Base-by-base conservation (phyloP, 2,329 filamentous ascomycete genomes). In the Cadophora malorum region DNA sequence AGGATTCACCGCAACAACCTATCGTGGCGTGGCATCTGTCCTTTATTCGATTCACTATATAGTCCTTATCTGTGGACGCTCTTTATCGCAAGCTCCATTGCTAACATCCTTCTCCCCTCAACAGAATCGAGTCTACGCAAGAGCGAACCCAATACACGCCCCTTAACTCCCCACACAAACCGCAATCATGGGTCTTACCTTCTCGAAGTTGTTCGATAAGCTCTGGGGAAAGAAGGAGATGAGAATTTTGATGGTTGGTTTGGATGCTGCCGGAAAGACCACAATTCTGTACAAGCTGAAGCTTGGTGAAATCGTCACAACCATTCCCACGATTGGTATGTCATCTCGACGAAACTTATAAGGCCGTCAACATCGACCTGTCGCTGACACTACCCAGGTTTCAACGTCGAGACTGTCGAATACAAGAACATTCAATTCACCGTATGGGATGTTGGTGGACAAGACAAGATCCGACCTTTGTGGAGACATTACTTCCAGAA, bases 391-490 rank as follows among this genome's bases (percentile, higher is more conserved):
- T 53, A 41, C 71, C 49, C 74, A 94, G 92, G 96, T 79, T 99
- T 99, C 91, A 99, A 99, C 86, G 96, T 99, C 82, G 96, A 99
- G 89, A 98, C 96, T 66, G 96, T 99, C 82, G 94, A 97, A 82
- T 98, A 98, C 88, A 97, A 97, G 90, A 99, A 99, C 90, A 97
- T 97, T 79, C 94, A 97, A 82, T 99, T 99, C 88, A 98, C 95
- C 82, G 96, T 99, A 81, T 99, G 96, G 96, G 96, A 98, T 86
- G 96, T 99, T 80, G 96, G 96, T 87, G 96, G 96, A 83, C 96
- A 99, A 88, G 96, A 99, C 90, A 98, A 98, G 92, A 99, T 99
- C 81, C 90, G 96, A 82, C 96, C 96, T 80, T 87, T 99, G 80
- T 99, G 96, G 96, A 94, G 96, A 86, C 96, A 98, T 84, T 99